Evolutionary conservation across 1,284 basidiomycete species (phyloP), one percentile per base, ranked within the genome.

Genomic region (Sporisorium reilianum): DNA sequence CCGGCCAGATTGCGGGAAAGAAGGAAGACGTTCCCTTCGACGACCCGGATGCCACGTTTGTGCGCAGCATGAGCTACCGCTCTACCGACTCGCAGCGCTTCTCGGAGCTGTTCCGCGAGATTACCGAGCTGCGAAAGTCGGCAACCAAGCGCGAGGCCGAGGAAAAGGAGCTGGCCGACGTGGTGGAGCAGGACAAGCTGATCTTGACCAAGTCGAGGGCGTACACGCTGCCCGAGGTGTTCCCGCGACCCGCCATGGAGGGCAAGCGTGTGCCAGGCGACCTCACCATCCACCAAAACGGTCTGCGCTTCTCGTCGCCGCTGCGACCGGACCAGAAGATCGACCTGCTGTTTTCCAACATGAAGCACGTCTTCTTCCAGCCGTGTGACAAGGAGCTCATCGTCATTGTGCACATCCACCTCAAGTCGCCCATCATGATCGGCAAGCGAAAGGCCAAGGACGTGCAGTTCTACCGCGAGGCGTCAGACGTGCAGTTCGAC

Each of bases 21-120:
- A 99, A 99, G 87, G 97, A 99, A 84, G 97, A 99, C 78, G 97
- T 95, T 91, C 97, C 97, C 0, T 99, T 99, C 80, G 96, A 99
- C 85, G 93, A 98, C 84, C 94, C 96, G 1, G 93, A 97, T 72
- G 91, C 96, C 0, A 98, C 94, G 3, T 99, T 99, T 81, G 91
- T 99, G 79, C 93, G 95, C 56, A 97, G 95, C 5, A 90, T 97
- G 69, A 94, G 94, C 0, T 99, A 96, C 86, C 92, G 96, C 51
- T 96, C 94, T 4, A 89, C 91, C 14, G 95, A 99, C 80, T 89
- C 90, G 18, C 90, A 92, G 77, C 94, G 95, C 55, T 95, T 99
- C 84, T 91, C 95, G 79, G 90, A 89, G 70, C 89, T 99, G 20
- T 92, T 89, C 85, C 95, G 93, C 85, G 91, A 94, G 81, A 98